Evolutionary conservation across 179 eudicot species (phyloP).

Genomic region (Nepenthes alata): DNA sequence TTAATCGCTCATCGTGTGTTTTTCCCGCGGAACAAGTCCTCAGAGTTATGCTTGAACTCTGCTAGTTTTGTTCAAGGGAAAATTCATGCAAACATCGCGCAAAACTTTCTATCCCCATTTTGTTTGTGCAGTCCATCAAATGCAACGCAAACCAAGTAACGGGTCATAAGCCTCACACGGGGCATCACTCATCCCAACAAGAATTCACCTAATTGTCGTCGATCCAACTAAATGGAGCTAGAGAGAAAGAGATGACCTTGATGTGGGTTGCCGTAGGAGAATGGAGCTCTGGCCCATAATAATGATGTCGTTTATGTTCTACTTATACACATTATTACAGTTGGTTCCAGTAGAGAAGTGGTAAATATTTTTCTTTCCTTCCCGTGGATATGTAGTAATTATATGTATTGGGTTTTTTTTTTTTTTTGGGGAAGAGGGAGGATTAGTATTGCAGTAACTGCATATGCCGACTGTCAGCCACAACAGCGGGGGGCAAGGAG

Average conservation of each 20-base stretch:
- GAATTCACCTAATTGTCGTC: background rate
- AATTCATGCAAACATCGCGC: too few species aligned
- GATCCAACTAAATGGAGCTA: background rate
- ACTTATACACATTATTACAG: background rate
- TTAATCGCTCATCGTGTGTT: too few species aligned
- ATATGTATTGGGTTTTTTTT: background rate
- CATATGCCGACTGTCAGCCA: conserved; percentile 29
- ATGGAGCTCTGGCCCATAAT: background rate
- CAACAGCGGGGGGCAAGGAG: conserved; percentile 41
- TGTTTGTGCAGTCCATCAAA: too few species aligned
- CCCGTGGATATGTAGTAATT: too few species aligned
- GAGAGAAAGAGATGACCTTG: background rate
- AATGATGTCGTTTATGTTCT: background rate
- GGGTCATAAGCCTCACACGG: too few species aligned
- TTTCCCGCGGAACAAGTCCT: too few species aligned
- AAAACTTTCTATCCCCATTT: too few species aligned
- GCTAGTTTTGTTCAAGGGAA: too few species aligned
- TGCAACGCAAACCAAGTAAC: too few species aligned
- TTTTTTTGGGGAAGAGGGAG: conserved; percentile 56
- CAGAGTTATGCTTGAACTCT: too few species aligned
- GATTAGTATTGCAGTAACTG: conserved; percentile 58
- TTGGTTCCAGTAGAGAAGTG: background rate
- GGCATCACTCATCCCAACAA: too few species aligned
- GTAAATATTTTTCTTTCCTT: background rate
- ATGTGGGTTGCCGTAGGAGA: too few species aligned